phyloP scores from a whole-genome alignment of 1,139 yeast genomes.

The Sugiyamaella sp. region DNA sequence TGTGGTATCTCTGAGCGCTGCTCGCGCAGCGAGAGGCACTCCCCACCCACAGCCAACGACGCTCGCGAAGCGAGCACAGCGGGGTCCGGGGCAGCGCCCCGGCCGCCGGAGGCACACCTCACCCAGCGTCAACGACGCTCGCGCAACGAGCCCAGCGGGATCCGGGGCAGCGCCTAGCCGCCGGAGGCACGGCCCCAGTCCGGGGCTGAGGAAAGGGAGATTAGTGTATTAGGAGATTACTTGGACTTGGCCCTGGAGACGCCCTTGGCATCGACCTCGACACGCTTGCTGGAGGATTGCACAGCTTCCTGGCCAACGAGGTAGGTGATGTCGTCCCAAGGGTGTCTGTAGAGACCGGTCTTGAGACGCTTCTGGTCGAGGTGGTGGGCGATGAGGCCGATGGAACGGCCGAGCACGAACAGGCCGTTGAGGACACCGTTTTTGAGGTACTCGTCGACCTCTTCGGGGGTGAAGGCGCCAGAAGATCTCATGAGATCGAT shows the following conservation, averaged over 20 bases:
- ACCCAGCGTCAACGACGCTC: background rate
- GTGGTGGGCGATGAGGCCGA: constrained; percentile 52
- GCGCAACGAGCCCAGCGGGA: background rate
- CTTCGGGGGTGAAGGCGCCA: constrained; percentile 50
- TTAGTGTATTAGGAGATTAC: constrained; percentile 21
- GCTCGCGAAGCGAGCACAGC: background rate
- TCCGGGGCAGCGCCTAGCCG: constrained; percentile 11
- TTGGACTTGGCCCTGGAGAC: constrained; percentile 40
- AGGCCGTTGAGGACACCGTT: constrained; percentile 53
- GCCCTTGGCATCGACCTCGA: constrained; percentile 43
- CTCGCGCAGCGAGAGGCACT: background rate
- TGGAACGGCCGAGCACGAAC: constrained; percentile 51
- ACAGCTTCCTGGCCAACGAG: constrained; percentile 45
- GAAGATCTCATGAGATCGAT: constrained; percentile 50
- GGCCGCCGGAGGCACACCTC: background rate
- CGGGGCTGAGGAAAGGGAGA: background rate
- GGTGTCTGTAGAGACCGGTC: constrained; percentile 52
- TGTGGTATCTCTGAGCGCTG: background rate
- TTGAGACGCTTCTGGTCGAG: constrained; percentile 52
- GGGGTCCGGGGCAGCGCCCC: background rate
- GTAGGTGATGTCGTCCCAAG: constrained; percentile 53
- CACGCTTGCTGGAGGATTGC: constrained; percentile 38
- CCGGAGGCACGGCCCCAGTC: constrained; percentile 2
- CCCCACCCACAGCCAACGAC: background rate
- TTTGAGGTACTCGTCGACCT: constrained; percentile 49